Base-by-base conservation (phyloP, 2,329 filamentous ascomycete species). In the Lithohypha guttulata region DNA sequence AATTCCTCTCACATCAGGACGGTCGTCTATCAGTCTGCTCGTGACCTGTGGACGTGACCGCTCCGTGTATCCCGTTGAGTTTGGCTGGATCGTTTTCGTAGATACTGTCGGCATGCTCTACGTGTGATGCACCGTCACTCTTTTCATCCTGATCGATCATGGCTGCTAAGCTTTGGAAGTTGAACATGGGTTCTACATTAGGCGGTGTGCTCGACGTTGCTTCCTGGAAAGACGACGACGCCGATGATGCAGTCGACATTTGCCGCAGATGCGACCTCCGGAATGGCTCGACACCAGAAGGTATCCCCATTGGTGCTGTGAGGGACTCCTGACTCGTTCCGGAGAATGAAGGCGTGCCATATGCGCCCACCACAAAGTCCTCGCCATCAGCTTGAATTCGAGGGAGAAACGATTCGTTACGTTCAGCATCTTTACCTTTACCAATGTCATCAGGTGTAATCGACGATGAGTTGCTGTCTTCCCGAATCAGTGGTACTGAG, bases 221-320 rank as follows among this genome's bases (percentile, higher is more conserved):
- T 35, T 89, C 84, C 1, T 76, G 68, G 9, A 79, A 67, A 0
- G 84, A 93, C 0, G 86, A 93, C 6, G 79, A 77, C 0, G 82
- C 74, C 0, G 86, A 93, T 0, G 87, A 94, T 1, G 84, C 81
- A 50, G 81, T 93, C 46, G 85, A 93, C 60, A 91, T 78, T 51
- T 93, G 81, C 17, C 85, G 76, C 13, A 91, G 66, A 55, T 86
- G 80, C 2, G 81, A 83, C 3, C 75, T 73, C 27, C 74, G 75
- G 6, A 75, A 70, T 1, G 70, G 65, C 5, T 68, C 68, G n/a
- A 68, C 64, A 23, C 56, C 52, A 7, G 55, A 55, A 1, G 67
- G 46, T 25, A 50, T 43, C 3, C 48, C 42, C n/a, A 52, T 47
- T 11, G 45, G 46, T 8, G 43, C 44, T 18, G 49, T 45, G 20